Base-by-base conservation (phyloP, 2,329 filamentous ascomycete genomes). In the Fusarium burgessii region DNA sequence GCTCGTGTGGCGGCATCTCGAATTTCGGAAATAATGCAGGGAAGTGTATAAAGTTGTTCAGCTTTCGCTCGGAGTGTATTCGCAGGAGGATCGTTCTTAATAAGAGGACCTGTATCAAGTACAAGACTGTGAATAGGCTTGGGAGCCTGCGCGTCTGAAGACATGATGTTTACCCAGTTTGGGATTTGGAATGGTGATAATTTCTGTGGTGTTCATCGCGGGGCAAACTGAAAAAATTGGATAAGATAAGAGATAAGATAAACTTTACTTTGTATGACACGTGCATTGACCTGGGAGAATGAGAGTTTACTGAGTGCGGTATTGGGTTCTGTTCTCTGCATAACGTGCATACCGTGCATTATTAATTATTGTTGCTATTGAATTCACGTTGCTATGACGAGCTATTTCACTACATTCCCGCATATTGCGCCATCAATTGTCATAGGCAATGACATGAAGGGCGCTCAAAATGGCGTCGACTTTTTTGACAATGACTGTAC, bases 51-150 rank as follows among this genome's bases (percentile, higher is more conserved):
- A 43, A 98, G 86, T 64, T 87, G 84, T 76, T 96, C 91, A 50
- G 94, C 91, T 78, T 93, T 90, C 40, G 89, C 87, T 55, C 97
- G 85, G 14, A 99, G 89, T 0, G 92, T 93, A 47, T 93, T 97
- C 27, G 96, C 89, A 14, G 93, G 86, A 15, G 95, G 94, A 71
- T 96, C 92, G 82, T 98, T 98, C 79, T 95, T 95, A 80, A 99
- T 95, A 66, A 99, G 90, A 11, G 95, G 94, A 29, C 95, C 95
- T 6, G 96, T 92, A 79, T 99, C 96, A 73, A 99, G 87, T 32
- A 98, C 88, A 55, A 98, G 89, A 58, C 91, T 92, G 83, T 97
- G 91, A 52, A 97, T 90, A 1, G 91, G 87, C 79, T 95, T 97
- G 41, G 66, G 59, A 33, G 73, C 45, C 18, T 72, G 52, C 43